These are phyloP conservation scores for Vanilla planifolia DNA, from an alignment of 106 monocot genomes.

Conservation along the genomic window DNA sequence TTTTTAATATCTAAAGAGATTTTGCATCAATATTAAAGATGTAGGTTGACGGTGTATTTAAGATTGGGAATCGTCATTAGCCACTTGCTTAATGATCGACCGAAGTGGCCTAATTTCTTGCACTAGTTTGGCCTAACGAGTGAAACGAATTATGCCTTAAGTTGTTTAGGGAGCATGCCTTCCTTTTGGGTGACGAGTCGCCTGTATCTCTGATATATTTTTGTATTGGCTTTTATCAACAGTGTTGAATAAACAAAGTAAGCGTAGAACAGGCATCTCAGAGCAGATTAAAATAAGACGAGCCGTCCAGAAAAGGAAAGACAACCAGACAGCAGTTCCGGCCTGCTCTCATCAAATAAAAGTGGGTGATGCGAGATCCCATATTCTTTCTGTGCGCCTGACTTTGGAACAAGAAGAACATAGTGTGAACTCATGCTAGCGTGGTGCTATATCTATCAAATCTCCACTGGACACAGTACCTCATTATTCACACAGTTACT, in stretches of 20 bases:
- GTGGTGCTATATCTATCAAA: too few species aligned
- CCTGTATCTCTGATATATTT: neutral
- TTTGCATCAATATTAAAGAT: neutral
- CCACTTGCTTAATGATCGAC: neutral
- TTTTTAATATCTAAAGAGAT: too few species aligned
- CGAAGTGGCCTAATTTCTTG: neutral
- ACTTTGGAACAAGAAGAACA: too few species aligned
- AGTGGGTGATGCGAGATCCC: too few species aligned
- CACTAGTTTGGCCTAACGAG: neutral
- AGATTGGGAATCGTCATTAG: neutral
- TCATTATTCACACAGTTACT: too few species aligned
- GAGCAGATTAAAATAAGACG: neutral
- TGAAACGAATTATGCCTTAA: neutral
- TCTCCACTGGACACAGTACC: too few species aligned
- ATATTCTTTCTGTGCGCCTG: too few species aligned
- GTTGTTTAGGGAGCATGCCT: neutral
- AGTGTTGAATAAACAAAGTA: neutral
- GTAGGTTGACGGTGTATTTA: neutral
- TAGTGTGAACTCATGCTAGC: too few species aligned
- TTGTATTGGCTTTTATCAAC: neutral
- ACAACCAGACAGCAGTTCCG: neutral
- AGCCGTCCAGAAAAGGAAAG: neutral
- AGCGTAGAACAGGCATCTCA: neutral
- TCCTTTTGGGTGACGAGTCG: conserved; percentile 1
- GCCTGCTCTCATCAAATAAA: neutral